Evolutionary conservation across 2,329 filamentous ascomycete species (phyloP), one percentile per base, ranked within the genome.

Genomic region (Westerdykella aurantiaca): DNA sequence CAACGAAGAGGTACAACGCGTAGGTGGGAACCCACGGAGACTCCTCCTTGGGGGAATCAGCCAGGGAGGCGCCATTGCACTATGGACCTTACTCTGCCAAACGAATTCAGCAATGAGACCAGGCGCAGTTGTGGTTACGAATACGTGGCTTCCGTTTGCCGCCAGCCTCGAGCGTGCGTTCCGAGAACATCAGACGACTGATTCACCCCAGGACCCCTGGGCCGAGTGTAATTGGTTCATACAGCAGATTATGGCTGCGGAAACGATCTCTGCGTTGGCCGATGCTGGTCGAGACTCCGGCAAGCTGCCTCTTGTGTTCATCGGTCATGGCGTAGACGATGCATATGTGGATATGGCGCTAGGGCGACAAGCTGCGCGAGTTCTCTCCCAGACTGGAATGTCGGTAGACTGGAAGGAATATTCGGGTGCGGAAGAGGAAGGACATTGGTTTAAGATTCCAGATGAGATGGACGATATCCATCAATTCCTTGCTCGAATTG

Each of bases 391-490:
- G 1, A 50, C 74, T 38, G 68, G 65, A 0, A 42, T 67, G 13
- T 22, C 63, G 0, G 67, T 67, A 0, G 46, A 60, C 6, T 69
- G 69, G 66, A 68, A 64, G 43, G 23, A 43, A 0, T 77, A 77
- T 52, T 63, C 51, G 0, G 25, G 25, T 7, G 25, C 25, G 4
- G 25, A 29, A 29, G 52, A 75, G 2, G 16, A 42, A 22, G 73
- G 70, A 0, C 72, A 75, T 47, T 74, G 73, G 69, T 77, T 73
- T 48, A 70, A 66, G 43, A 55, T 74, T 10, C 70, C 71, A 0
- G 68, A 74, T 34, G 69, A 73, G 49, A 71, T 73, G 45, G 69
- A 76, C 49, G 71, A 75, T 51, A 68, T 74, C 33, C 29, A 23
- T 40, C 14, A 14, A 35, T 44, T 44, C 23, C 31, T 44, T 10